Evolutionary conservation across 345 rosid genomes (phyloP).

Genomic region (Mallotus nudiflorus): DNA sequence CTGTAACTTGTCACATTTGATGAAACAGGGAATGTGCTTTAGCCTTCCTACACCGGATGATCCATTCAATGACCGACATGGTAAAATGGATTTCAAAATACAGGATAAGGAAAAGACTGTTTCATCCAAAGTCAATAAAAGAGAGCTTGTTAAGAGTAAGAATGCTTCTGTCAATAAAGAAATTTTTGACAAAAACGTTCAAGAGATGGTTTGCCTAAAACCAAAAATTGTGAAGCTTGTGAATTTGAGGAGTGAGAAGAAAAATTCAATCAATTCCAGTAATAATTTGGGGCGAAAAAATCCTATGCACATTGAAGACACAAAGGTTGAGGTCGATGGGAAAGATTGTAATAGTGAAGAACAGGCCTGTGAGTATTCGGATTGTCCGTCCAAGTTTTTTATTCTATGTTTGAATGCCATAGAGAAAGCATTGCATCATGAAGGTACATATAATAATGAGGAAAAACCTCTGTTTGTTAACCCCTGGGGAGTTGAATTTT

Average conservation of each 20-base stretch:
- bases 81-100: slow-evolving; percentile 34
- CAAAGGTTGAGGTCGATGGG: slow-evolving; percentile 20
- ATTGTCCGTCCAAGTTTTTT: slow-evolving; percentile 62
- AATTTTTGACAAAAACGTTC: slow-evolving; percentile 6
- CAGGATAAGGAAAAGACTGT: slow-evolving; percentile 35
- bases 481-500: slow-evolving; percentile 85
- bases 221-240: slow-evolving; percentile 11
- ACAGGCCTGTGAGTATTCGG: slow-evolving; percentile 29
- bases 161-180: slow-evolving; percentile 16
- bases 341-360: slow-evolving; percentile 21
- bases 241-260: slow-evolving; percentile 20
- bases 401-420: slow-evolving; percentile 56
- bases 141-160: slow-evolving; percentile 17
- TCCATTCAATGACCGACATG: slow-evolving; percentile 68
- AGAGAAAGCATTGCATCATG: slow-evolving; percentile 44
- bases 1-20: not conserved
- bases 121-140: slow-evolving; percentile 19
- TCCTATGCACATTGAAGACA: not conserved
- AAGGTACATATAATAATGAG: slow-evolving; percentile 31
- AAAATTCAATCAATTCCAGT: slow-evolving; percentile 18
- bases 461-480: slow-evolving; percentile 52
- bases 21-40: slow-evolving; percentile 85
- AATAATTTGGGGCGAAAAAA: slow-evolving; percentile 10
- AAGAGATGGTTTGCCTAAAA: slow-evolving; percentile 14
- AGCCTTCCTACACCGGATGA: slow-evolving; percentile 79